Base-by-base conservation (phyloP, 441 rosid species). In the Gossypium schwendimanii region DNA sequence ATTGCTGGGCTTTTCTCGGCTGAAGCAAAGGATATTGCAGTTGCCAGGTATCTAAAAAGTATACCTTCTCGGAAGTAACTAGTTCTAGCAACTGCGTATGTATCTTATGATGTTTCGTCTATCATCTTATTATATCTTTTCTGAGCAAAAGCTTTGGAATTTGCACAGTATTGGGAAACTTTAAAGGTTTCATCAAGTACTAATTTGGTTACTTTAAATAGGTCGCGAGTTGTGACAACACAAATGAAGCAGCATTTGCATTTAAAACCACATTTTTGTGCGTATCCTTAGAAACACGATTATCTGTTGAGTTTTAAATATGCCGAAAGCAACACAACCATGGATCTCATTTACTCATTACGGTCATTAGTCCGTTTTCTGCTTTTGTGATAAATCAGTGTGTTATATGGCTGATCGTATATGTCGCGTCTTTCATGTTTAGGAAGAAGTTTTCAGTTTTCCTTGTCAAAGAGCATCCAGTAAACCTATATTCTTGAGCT, bases 21-120 rank as follows among this genome's bases (percentile, higher is more conserved):
- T 65, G 99, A 96, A 83, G 98, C 94, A 6, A 93, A 80, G 81
- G 98, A 93, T 85, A 83, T 96, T 81, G 99, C 99, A 2, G 90
- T 87, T 74, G 97, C 93, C 78, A 95, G 99, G 98, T 95, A 82
- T 15, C 33, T 63, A 61, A 47, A 54, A 15, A 21, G 55, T 24
- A 18, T 12, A 62, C 59, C 21, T 70, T 68, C 58, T 69, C 17
- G 12, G 18, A 4, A 71, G 24, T 21, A 54, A 69, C 44, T 54
- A 69, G 31, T 9, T 26, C 4, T 65, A 61, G 55, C 59, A 61
- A 52, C 6, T 36, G 4, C 21, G 57, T 64, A n/a, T 12, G 18
- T 18, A 71, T 73, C 70, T 58, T 78, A 36, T 67, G 45, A 23
- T 65, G 58, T 60, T 36, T 64, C 44, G 15, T 73, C 20, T 45